Percentiles rank a stretch among this genome's conserved stretches.
These are phyloP conservation scores for Alternaria brassicicola DNA, from an alignment of 2,329 filamentous ascomycete species.

Conservation along the genomic window DNA sequence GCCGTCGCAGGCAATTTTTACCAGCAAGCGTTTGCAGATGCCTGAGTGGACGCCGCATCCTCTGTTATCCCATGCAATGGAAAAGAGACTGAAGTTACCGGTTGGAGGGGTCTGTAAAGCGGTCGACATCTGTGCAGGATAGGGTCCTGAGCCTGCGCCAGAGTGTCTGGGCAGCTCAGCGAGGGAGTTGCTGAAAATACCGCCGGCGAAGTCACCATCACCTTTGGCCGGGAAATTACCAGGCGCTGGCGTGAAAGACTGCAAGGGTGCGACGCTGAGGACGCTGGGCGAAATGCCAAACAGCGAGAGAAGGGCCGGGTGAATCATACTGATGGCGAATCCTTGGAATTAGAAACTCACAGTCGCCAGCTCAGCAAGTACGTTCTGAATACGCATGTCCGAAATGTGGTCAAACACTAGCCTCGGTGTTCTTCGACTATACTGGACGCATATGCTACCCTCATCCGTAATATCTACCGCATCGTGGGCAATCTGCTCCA, in stretches of 20 bases:
- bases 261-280: neutral
- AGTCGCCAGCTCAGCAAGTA: neutral
- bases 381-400: neutral
- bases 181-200: conserved; percentile 30
- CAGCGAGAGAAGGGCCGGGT: conserved; percentile 4
- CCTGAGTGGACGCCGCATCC: conserved; percentile 21
- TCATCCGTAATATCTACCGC: neutral
- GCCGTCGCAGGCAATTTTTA: conserved; percentile 28
- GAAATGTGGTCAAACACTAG: neutral
- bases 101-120: conserved; percentile 20
- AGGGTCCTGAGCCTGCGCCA: conserved; percentile 24
- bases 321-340: neutral
- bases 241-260: conserved; percentile 20
- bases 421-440: neutral
- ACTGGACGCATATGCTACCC: neutral
- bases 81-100: conserved; percentile 23
- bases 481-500: neutral
- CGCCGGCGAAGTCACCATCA: conserved; percentile 29
- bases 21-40: conserved; percentile 23
- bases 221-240: conserved; percentile 27
- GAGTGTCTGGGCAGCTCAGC: conserved; percentile 23
- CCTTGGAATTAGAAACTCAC: neutral
- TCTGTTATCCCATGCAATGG: conserved; percentile 30
- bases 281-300: conserved; percentile 3
- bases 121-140: conserved; percentile 24